These are phyloP conservation scores for Ophiostoma fasciatum DNA, from an alignment of 2,329 filamentous ascomycete genomes.

Conservation along the genomic window DNA sequence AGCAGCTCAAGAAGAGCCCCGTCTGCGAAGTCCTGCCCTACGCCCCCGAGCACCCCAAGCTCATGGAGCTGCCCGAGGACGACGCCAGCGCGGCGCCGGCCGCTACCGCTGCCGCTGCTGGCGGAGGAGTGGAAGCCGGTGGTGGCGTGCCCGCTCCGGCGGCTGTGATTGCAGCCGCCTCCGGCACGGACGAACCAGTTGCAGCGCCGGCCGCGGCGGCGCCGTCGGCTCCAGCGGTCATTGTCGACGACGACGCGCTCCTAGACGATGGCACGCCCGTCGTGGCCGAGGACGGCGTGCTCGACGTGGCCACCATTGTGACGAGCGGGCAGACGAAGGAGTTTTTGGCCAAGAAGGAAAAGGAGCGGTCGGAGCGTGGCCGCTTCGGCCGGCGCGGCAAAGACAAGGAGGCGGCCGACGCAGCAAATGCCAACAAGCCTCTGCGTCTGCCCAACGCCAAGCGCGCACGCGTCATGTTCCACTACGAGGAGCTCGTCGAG, in stretches of 20 bases:
- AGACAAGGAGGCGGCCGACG: slow-evolving; percentile 37
- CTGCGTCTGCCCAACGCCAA: slow-evolving; percentile 57
- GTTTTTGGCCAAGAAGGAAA: slow-evolving; percentile 70
- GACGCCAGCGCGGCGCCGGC: slow-evolving; percentile 14
- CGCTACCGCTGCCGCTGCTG: slow-evolving; percentile 16
- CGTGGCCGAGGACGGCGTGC: slow-evolving; percentile 47
- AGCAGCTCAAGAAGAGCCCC: slow-evolving; percentile 51
- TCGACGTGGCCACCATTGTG: slow-evolving; percentile 76
- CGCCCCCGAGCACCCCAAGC: slow-evolving; percentile 25
- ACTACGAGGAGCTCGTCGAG: slow-evolving; percentile 53
- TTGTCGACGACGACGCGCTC: slow-evolving; percentile 18
- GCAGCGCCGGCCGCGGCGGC: slow-evolving; percentile 13
- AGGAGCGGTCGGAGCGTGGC: slow-evolving; percentile 55
- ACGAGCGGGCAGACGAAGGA: slow-evolving; percentile 69
- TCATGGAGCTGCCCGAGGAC: slow-evolving; percentile 35
- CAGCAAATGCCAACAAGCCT: slow-evolving; percentile 27
- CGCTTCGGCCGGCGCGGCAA: slow-evolving; percentile 47
- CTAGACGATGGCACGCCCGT: slow-evolving; percentile 25
- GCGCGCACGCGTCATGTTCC: slow-evolving; percentile 52
- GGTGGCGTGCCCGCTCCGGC: no score
- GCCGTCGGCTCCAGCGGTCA: slow-evolving; percentile 9
- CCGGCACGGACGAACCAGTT: slow-evolving; percentile 16
- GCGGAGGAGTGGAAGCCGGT: no score
- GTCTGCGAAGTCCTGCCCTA: slow-evolving; percentile 55
- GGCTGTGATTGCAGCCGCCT: slow-evolving; percentile 8